These are phyloP conservation scores for Lagenidium giganteum DNA, from an alignment of 352 stramenopile species.

Conservation along the genomic window DNA sequence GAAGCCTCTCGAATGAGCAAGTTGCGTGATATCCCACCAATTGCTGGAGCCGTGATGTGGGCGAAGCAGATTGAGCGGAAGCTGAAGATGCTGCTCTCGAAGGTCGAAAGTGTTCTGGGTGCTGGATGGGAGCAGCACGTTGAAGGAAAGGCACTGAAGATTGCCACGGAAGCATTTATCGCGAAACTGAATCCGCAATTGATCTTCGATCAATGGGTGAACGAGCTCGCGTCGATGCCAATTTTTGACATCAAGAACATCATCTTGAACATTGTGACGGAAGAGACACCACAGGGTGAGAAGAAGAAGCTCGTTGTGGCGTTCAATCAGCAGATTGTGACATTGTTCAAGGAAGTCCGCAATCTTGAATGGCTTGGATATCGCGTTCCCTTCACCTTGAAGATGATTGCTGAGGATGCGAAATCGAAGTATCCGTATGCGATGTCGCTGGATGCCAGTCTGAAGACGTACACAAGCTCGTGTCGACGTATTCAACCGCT, in stretches of 20 bases:
- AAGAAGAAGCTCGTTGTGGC: slow-evolving; percentile 79
- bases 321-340: slow-evolving; percentile 98
- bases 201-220: slow-evolving; percentile 96
- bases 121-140: slow-evolving; percentile 96
- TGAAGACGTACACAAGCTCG: slow-evolving; percentile 91
- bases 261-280: slow-evolving; percentile 86
- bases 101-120: slow-evolving; percentile 96
- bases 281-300: slow-evolving; percentile 65
- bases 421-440: slow-evolving; percentile 96
- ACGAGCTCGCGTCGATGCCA: slow-evolving; percentile 84
- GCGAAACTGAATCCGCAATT: slow-evolving; percentile 83
- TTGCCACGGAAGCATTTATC: slow-evolving; percentile 82
- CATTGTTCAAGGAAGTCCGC: slow-evolving; percentile 98
- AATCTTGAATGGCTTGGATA: slow-evolving; percentile 99
- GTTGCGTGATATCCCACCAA: slow-evolving; percentile 96
- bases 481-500: slow-evolving; percentile 79
- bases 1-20: slow-evolving; percentile 92
- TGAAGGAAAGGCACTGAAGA: slow-evolving; percentile 96
- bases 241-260: slow-evolving; percentile 92
- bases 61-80: slow-evolving; percentile 99
- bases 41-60: slow-evolving; percentile 99
- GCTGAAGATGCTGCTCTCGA: slow-evolving; percentile 93
- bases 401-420: slow-evolving; percentile 96
- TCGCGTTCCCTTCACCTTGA: slow-evolving; percentile 92
- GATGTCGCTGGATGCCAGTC: slow-evolving; percentile 95